Percentiles rank a stretch among this genome's conserved stretches.
phyloP scores from a whole-genome alignment of 805 yeast species.

The Yarrowia osloensis region DNA sequence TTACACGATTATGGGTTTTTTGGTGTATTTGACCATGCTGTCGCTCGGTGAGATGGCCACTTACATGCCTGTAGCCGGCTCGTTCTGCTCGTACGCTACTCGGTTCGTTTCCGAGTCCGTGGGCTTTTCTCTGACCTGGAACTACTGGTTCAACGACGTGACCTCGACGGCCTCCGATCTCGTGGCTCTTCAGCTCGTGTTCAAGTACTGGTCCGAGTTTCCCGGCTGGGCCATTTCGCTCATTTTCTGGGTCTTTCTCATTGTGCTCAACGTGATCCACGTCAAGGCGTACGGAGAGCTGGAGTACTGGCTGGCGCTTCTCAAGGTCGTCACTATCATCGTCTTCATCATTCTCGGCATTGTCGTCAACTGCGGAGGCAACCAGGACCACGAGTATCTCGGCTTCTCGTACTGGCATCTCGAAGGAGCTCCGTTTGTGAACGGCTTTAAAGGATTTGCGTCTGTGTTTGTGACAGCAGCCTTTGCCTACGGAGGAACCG shows the following conservation, averaged over 20 bases:
- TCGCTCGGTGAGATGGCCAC: conserved; percentile 61
- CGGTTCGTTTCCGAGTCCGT: conserved; percentile 54
- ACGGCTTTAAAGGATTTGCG: conserved; percentile 48
- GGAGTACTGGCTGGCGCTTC: conserved; percentile 68
- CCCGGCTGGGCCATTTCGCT: conserved; percentile 55
- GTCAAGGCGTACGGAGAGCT: conserved; percentile 58
- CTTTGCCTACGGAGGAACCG: conserved; percentile 60
- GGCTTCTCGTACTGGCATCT: conserved; percentile 59
- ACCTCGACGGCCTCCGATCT: conserved; percentile 52
- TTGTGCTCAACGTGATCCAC: conserved; percentile 51
- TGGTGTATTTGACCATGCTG: conserved; percentile 57
- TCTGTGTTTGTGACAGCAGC: conserved; percentile 59
- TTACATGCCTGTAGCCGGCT: conserved; percentile 56
- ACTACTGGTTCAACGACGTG: conserved; percentile 57
- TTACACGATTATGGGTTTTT: conserved; percentile 52
- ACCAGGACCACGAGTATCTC: conserved; percentile 51
- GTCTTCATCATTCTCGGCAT: conserved; percentile 63
- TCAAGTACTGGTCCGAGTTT: conserved; percentile 52
- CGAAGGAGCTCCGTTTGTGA: conserved; percentile 49
- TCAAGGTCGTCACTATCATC: conserved; percentile 64
- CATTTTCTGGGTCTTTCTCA: conserved; percentile 55
- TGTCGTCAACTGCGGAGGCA: conserved; percentile 59
- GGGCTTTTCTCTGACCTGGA: conserved; percentile 55
- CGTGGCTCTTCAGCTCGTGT: conserved; percentile 50
- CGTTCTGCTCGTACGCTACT: conserved; percentile 53